Base-by-base conservation (phyloP, 2,329 filamentous ascomycete genomes). In the Thermomyces lanuginosus region DNA sequence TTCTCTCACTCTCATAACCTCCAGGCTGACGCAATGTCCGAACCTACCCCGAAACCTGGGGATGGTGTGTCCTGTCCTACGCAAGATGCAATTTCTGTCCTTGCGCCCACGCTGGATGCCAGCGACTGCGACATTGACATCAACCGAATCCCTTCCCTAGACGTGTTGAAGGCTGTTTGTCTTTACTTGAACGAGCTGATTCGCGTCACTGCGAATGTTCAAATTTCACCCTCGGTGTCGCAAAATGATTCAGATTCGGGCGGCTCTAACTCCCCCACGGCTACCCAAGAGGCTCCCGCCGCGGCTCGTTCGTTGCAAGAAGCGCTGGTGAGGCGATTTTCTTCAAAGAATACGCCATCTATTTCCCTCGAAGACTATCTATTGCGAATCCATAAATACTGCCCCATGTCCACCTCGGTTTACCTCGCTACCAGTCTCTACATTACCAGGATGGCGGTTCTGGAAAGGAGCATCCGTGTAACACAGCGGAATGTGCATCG, bases 381-480 rank as follows among this genome's bases (percentile, higher is more conserved):
- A 13, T 63, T 74, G 42, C 78, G 86, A 9, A 69, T 95, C 32
- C 84, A 95, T 55, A 72, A 72, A 31, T 93, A 78, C 57, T 95
- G 86, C 45, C 84, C 89, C 3, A 83, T 92, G 69, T 91, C 80
- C 35, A 83, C 84, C 0, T 86, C 76, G 13, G 86, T 95, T 6
- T 93, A 92, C 55, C 72, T 98, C 14, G 82, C 86, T 1, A 76
- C 84, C 4, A 83, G 79, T 24, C 63, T 78, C 6, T 95, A 92
- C 56, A 86, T 93, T 38, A 75, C 86, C 46, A 72, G 76, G 13
- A 63, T 95, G 21, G 78, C 76, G 0, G 72, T 86, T 8, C 64
- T 76, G 22, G 80, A 91, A 46, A 70, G 70, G 38, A 69, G 76
- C 13, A 76, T 95, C 12, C 73, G 76, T 1, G 76, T 92, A 5